Evolutionary conservation across 257 asterid species (phyloP).

Genomic region (Gardenia jasminoides): DNA sequence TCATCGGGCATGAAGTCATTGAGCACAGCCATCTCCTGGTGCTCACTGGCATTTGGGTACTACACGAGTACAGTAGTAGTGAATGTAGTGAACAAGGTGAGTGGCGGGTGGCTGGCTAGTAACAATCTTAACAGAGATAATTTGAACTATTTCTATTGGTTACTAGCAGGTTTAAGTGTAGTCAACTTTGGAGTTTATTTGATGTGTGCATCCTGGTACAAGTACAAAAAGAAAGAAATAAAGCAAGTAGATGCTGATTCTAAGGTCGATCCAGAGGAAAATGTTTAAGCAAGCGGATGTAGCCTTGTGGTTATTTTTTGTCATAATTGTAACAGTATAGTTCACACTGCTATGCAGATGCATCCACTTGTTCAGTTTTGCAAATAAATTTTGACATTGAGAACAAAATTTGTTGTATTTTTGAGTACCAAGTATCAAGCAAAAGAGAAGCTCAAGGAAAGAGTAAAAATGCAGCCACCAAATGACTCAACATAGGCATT

Average conservation of each 20-base stretch:
- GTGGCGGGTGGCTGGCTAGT: constrained; percentile 64
- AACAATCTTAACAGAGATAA: constrained; percentile 62
- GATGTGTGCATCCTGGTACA: constrained; percentile 69
- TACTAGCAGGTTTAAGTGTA: constrained; percentile 45
- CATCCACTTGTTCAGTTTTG: neutral
- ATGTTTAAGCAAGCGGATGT: constrained; percentile 7
- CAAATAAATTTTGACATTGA: neutral
- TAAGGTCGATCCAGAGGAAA: constrained; percentile 4
- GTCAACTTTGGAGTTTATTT: constrained; percentile 57
- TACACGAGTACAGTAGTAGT: constrained; percentile 65
- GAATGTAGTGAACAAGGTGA: constrained; percentile 54
- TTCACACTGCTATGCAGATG: neutral
- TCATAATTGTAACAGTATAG: neutral
- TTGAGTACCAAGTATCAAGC: neutral
- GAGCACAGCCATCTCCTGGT: constrained; percentile 67
- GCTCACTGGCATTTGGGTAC: constrained; percentile 65
- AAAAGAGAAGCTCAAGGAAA: too few species aligned
- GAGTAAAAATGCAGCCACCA: neutral
- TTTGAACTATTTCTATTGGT: constrained; percentile 64
- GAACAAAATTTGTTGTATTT: neutral
- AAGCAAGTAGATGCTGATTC: constrained; percentile 24
- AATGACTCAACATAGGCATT: neutral
- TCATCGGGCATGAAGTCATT: constrained; percentile 64
- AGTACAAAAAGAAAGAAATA: constrained; percentile 48
- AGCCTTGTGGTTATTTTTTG: neutral